phyloP scores from a whole-genome alignment of 2,329 filamentous ascomycete species.

The Beauveria sp. region DNA sequence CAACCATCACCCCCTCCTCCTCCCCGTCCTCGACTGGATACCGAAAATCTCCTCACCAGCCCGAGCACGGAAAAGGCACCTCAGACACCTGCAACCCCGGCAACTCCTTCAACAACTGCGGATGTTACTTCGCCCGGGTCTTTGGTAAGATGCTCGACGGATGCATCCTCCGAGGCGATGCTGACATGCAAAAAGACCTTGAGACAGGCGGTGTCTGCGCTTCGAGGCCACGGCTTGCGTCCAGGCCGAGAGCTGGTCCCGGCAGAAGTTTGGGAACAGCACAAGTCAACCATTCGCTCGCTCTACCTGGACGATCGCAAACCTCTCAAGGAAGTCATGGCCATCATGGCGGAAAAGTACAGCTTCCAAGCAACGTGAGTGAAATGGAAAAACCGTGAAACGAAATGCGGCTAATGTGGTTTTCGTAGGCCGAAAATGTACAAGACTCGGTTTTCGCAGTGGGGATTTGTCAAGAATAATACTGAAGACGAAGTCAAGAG shows the following conservation, averaged over 20 bases:
- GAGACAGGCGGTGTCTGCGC: background rate
- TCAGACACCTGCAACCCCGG: slow-evolving; percentile 8
- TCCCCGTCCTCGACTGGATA: background rate
- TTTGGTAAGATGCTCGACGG: slow-evolving; percentile 15
- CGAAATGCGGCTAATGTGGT: slow-evolving; percentile 13
- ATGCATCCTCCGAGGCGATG: background rate
- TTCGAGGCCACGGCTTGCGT: slow-evolving; percentile 17
- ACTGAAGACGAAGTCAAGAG: slow-evolving; percentile 46
- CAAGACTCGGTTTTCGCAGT: slow-evolving; percentile 47
- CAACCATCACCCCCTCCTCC: slow-evolving; percentile 13
- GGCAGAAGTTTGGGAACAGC: slow-evolving; percentile 39
- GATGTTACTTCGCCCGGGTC: slow-evolving; percentile 18
- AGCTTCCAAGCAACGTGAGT: slow-evolving; percentile 43
- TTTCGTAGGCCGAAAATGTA: slow-evolving; percentile 43
- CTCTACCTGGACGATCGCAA: slow-evolving; percentile 42
- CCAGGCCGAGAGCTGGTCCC: slow-evolving; percentile 36
- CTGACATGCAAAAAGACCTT: background rate
- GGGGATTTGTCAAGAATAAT: slow-evolving; percentile 49
- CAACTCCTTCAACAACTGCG: slow-evolving; percentile 16
- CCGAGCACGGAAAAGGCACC: background rate
- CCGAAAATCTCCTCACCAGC: background rate
- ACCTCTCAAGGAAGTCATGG: slow-evolving; percentile 45
- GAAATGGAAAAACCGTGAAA: background rate
- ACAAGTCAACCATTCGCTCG: slow-evolving; percentile 37
- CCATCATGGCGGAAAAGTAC: slow-evolving; percentile 41